Evolutionary conservation across 768 basidiomycete genomes (phyloP).

Genomic region (Flagelloscypha sp.): DNA sequence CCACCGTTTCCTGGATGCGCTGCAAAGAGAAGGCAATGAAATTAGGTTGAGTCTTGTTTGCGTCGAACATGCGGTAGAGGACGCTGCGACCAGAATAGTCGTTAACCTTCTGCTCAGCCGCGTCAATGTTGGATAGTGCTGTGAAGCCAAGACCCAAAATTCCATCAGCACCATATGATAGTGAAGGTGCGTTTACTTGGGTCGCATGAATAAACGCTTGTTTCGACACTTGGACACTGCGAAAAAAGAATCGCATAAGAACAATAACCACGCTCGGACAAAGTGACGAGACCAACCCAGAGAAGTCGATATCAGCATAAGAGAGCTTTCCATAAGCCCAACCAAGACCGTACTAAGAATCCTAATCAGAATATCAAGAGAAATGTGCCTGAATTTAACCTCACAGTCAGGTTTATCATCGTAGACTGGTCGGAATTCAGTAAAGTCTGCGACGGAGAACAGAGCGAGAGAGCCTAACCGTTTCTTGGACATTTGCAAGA

Average conservation of each 20-base stretch:
- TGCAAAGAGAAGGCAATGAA: conserved; percentile 74
- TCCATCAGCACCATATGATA: conserved; percentile 62
- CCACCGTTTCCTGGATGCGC: conserved; percentile 41
- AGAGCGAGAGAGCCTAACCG: conserved; percentile 29
- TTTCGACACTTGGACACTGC: conserved; percentile 51
- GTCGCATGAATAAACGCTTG: conserved; percentile 69
- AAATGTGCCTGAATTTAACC: conserved; percentile 15
- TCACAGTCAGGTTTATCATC: conserved; percentile 57
- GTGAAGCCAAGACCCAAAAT: conserved; percentile 75
- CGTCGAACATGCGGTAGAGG: conserved; percentile 67
- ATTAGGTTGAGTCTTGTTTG: conserved; percentile 65
- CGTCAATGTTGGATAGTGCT: conserved; percentile 65
- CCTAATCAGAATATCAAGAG: background rate
- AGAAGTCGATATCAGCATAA: conserved; percentile 57
- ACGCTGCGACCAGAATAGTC: conserved; percentile 58
- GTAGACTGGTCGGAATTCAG: conserved; percentile 25
- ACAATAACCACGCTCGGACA: conserved; percentile 1
- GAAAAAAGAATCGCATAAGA: conserved; percentile 2
- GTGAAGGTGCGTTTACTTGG: conserved; percentile 60
- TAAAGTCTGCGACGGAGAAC: conserved; percentile 4
- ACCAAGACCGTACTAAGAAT: conserved; percentile 66
- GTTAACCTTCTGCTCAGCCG: conserved; percentile 48
- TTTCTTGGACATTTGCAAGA: conserved; percentile 39
- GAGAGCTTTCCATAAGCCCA: conserved; percentile 64
- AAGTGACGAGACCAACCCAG: conserved; percentile 41